Evolutionary conservation across 2,329 filamentous ascomycete genomes (phyloP).

Genomic region (Penicillium sp.): DNA sequence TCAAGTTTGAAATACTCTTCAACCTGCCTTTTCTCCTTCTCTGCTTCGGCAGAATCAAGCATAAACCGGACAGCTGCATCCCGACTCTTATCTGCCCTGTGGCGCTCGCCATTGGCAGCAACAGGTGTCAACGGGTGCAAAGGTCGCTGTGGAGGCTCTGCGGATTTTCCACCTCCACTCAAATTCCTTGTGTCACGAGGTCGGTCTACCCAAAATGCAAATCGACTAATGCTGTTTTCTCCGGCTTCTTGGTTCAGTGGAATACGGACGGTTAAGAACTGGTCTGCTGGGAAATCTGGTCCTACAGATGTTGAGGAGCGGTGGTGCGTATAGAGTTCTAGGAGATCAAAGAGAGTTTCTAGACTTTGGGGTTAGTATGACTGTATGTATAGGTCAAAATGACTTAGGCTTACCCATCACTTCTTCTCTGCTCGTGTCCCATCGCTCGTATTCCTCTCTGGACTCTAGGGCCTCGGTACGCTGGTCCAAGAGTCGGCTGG

Average conservation of each 20-base stretch:
- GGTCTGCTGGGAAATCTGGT: conserved; percentile 68
- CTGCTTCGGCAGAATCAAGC: conserved; percentile 75
- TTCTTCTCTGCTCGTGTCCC: conserved; percentile 48
- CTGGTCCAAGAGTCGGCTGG: conserved; percentile 65
- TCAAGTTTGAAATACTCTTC: conserved; percentile 71
- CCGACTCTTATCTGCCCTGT: conserved; percentile 46
- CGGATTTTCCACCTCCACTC: conserved; percentile 6
- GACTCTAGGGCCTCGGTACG: conserved; percentile 53
- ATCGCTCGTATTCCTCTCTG: conserved; percentile 52
- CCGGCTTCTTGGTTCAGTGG: conserved; percentile 80
- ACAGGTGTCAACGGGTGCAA: conserved; percentile 47
- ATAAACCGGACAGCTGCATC: conserved; percentile 87
- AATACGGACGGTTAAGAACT: conserved; percentile 85
- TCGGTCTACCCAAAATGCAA: conserved; percentile 55
- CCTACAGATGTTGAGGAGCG: conserved; percentile 73
- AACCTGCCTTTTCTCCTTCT: conserved; percentile 68
- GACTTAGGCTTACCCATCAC: conserved; percentile 49
- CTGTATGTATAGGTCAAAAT: background rate
- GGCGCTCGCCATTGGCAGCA: conserved; percentile 47
- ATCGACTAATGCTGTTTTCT: conserved; percentile 60
- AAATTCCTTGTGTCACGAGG: conserved; percentile 14
- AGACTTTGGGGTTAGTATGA: background rate
- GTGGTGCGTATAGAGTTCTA: conserved; percentile 91
- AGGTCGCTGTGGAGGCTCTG: conserved; percentile 12
- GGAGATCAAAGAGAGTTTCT: conserved; percentile 85